Evolutionary conservation across 306 rosid genomes (phyloP).

Genomic region (Rosa persica): DNA sequence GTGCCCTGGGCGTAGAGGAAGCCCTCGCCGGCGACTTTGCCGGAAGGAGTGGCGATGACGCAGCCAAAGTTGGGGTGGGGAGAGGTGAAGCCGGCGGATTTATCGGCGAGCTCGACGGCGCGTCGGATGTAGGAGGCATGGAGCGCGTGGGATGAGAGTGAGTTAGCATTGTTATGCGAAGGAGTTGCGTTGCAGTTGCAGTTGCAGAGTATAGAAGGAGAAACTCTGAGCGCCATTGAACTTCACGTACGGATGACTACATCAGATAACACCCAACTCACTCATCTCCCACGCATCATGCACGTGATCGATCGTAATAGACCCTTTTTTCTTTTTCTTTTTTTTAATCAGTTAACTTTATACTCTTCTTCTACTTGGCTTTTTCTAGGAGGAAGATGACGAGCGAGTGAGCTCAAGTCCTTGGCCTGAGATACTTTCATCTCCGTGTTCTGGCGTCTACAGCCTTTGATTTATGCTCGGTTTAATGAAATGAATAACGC

Average conservation of each 20-base stretch:
- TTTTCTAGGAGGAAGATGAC: no score
- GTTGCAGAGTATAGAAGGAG: not conserved
- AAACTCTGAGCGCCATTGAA: not conserved
- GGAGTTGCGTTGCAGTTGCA: conserved; percentile 34
- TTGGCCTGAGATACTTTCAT: no score
- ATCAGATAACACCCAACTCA: not conserved
- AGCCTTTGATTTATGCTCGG: no score
- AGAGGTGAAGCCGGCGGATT: conserved; percentile 77
- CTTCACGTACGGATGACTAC: not conserved
- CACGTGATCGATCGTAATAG: no score
- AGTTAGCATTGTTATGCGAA: not conserved
- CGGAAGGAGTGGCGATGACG: conserved; percentile 56
- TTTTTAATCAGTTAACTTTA: no score
- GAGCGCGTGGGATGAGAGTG: conserved; percentile 18
- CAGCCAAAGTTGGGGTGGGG: conserved; percentile 96
- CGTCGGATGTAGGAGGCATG: conserved; percentile 60
- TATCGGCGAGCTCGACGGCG: conserved; percentile 69
- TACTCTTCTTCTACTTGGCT: no score
- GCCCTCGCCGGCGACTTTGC: conserved; percentile 69
- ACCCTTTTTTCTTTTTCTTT: no score
- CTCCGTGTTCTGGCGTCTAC: no score
- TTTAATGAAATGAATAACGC: no score
- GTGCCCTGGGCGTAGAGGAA: conserved; percentile 92
- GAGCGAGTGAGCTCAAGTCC: no score
- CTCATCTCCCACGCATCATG: not conserved